These are phyloP conservation scores for Leccinum incarnatum DNA, from an alignment of 768 basidiomycete genomes.

Conservation along the genomic window DNA sequence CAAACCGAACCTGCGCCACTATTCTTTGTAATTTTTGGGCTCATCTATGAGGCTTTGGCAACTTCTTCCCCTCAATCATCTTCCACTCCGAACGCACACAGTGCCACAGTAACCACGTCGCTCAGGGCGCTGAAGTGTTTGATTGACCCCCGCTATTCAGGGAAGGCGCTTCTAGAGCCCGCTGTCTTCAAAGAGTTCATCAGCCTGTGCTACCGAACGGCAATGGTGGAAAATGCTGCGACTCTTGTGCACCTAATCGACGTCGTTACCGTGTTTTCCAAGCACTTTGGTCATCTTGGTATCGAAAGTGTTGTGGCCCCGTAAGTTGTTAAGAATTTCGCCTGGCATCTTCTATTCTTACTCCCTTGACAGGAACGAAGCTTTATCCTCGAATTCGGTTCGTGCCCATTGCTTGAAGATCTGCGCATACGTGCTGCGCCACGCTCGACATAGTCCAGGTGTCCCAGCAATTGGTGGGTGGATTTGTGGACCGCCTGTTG, in stretches of 20 bases:
- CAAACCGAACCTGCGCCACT: slow-evolving; percentile 67
- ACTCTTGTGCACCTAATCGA: slow-evolving; percentile 74
- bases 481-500: background rate
- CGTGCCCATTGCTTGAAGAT: slow-evolving; percentile 76
- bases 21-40: slow-evolving; percentile 89
- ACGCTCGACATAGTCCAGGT: slow-evolving; percentile 58
- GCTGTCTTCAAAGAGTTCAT: slow-evolving; percentile 88
- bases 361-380: slow-evolving; percentile 28
- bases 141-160: slow-evolving; percentile 78
- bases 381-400: slow-evolving; percentile 28
- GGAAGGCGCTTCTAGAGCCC: slow-evolving; percentile 75
- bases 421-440: slow-evolving; percentile 75
- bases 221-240: slow-evolving; percentile 75
- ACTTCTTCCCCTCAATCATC: slow-evolving; percentile 61
- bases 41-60: slow-evolving; percentile 87
- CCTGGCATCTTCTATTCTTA: background rate
- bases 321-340: slow-evolving; percentile 7
- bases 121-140: slow-evolving; percentile 77
- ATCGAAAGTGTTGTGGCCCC: slow-evolving; percentile 21
- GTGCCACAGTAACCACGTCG: slow-evolving; percentile 53
- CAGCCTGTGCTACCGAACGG: slow-evolving; percentile 84
- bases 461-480: slow-evolving; percentile 51
- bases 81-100: slow-evolving; percentile 38
- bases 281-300: slow-evolving; percentile 31
- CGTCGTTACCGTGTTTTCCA: slow-evolving; percentile 59